These are phyloP conservation scores for Oleoguttula mirabilis DNA, from an alignment of 495 filamentous ascomycete species.

Conservation along the genomic window DNA sequence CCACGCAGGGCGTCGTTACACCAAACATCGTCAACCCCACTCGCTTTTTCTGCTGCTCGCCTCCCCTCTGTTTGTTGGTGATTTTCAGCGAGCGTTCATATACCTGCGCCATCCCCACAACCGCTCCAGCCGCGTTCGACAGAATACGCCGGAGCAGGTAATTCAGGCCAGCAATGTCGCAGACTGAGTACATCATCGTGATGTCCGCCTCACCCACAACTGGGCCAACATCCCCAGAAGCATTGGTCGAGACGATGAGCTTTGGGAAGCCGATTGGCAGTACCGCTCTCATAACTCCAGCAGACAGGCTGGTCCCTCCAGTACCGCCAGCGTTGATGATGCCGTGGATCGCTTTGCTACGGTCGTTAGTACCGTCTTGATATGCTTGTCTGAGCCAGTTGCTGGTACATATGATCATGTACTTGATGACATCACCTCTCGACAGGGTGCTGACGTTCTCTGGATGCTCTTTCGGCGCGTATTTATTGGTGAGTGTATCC, in stretches of 20 bases:
- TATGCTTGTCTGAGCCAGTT: slow-evolving; percentile 29
- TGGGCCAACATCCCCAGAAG: slow-evolving; percentile 45
- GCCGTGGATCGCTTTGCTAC: slow-evolving; percentile 36
- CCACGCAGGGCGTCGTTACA: slow-evolving; percentile 54
- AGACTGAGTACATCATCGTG: slow-evolving; percentile 55
- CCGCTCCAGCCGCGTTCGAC: slow-evolving; percentile 47
- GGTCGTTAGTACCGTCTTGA: slow-evolving; percentile 4
- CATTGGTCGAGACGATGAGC: slow-evolving; percentile 56
- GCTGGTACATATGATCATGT: slow-evolving; percentile 36
- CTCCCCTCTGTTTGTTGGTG: not conserved
- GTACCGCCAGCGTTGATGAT: slow-evolving; percentile 47
- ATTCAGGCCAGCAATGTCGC: slow-evolving; percentile 58
- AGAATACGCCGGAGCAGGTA: slow-evolving; percentile 42
- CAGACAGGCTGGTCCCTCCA: slow-evolving; percentile 44
- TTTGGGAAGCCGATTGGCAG: slow-evolving; percentile 56
- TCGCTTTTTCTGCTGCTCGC: slow-evolving; percentile 26
- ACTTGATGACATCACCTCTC: slow-evolving; percentile 39
- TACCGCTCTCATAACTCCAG: slow-evolving; percentile 44
- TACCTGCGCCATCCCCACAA: slow-evolving; percentile 42
- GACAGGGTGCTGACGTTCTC: slow-evolving; percentile 25
- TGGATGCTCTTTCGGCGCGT: slow-evolving; percentile 2
- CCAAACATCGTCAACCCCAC: slow-evolving; percentile 64
- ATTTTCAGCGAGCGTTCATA: slow-evolving; percentile 25
- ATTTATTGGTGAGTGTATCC: slow-evolving; percentile 24
- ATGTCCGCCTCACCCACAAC: slow-evolving; percentile 56